Conservation (phyloP, 2,329 filamentous ascomycete genomes). For the Penicillium palitans region DNA sequence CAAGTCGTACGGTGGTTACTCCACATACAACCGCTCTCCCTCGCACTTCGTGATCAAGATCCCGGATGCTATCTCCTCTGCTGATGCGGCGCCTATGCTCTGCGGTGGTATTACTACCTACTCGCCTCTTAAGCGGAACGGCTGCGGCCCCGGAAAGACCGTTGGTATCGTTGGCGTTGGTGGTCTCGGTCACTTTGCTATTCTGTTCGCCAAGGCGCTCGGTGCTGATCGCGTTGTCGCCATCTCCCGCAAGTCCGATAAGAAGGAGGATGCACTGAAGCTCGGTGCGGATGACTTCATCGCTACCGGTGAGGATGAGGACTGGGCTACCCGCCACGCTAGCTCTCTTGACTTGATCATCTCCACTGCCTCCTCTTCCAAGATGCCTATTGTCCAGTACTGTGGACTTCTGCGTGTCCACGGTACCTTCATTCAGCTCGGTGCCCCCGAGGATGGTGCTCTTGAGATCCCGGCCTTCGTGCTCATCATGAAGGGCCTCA, state of each 20-base stretch:
- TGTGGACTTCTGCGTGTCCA: slow-evolving; percentile 19
- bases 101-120: slow-evolving; percentile 75
- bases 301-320: slow-evolving; percentile 55
- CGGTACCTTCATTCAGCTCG: slow-evolving; percentile 59
- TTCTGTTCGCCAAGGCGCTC: slow-evolving; percentile 69
- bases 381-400: slow-evolving; percentile 32
- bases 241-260: slow-evolving; percentile 53
- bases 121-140: slow-evolving; percentile 64
- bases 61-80: slow-evolving; percentile 50
- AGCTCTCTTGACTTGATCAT: slow-evolving; percentile 56
- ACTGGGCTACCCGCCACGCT: slow-evolving; percentile 53
- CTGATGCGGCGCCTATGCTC: slow-evolving; percentile 66
- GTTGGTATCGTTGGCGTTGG: slow-evolving; percentile 72
- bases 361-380: slow-evolving; percentile 55
- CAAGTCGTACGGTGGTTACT: slow-evolving; percentile 68
- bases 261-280: slow-evolving; percentile 54
- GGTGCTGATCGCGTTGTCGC: slow-evolving; percentile 59
- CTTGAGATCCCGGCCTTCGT: slow-evolving; percentile 57
- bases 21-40: slow-evolving; percentile 55
- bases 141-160: slow-evolving; percentile 66
- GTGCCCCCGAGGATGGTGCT: slow-evolving; percentile 59
- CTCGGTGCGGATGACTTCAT: slow-evolving; percentile 59
- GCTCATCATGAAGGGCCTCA: slow-evolving; percentile 54
- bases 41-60: slow-evolving; percentile 61
- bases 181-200: slow-evolving; percentile 69